phyloP scores from a whole-genome alignment of 768 basidiomycete species.

The Trametes meyenii region DNA sequence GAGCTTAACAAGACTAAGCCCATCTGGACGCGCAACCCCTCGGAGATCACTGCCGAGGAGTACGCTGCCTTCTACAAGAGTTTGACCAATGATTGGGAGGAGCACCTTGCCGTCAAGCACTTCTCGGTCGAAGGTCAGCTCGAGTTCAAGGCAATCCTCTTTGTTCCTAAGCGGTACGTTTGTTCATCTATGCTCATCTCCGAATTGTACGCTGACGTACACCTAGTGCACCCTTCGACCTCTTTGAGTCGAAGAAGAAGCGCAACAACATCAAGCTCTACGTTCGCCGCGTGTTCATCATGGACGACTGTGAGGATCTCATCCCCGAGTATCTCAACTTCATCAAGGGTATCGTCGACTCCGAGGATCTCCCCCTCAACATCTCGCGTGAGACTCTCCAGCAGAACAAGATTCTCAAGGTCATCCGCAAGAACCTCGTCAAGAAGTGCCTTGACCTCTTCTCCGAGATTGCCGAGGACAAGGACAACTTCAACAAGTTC shows the following conservation, averaged over 20 bases:
- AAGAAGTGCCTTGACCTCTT: conserved; percentile 97
- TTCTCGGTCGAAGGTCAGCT: conserved; percentile 99
- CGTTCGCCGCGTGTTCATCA: conserved; percentile 99
- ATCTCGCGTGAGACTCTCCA: conserved; percentile 99
- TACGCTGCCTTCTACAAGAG: conserved; percentile 99
- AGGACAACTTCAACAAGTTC: conserved; percentile 97
- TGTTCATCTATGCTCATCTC: background rate
- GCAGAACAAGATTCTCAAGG: conserved; percentile 99
- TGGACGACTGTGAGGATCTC: conserved; percentile 99
- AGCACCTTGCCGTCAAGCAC: conserved; percentile 99
- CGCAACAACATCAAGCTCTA: conserved; percentile 99
- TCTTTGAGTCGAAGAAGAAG: conserved; percentile 99
- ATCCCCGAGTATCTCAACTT: conserved; percentile 99
- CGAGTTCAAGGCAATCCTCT: conserved; percentile 99
- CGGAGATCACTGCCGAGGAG: conserved; percentile 91
- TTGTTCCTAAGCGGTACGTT: conserved; percentile 89
- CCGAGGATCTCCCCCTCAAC: conserved; percentile 99
- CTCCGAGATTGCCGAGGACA: conserved; percentile 97
- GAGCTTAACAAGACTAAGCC: conserved; percentile 99
- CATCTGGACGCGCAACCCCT: conserved; percentile 98
- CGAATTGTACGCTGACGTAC: conserved; percentile 12
- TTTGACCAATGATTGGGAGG: conserved; percentile 99
- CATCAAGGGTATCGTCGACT: conserved; percentile 99
- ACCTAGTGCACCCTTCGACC: conserved; percentile 91
- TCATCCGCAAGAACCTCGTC: conserved; percentile 98